Evolutionary conservation across 768 basidiomycete genomes (phyloP), one percentile per base, ranked within the genome.

Genomic region (Trametes coccinea): DNA sequence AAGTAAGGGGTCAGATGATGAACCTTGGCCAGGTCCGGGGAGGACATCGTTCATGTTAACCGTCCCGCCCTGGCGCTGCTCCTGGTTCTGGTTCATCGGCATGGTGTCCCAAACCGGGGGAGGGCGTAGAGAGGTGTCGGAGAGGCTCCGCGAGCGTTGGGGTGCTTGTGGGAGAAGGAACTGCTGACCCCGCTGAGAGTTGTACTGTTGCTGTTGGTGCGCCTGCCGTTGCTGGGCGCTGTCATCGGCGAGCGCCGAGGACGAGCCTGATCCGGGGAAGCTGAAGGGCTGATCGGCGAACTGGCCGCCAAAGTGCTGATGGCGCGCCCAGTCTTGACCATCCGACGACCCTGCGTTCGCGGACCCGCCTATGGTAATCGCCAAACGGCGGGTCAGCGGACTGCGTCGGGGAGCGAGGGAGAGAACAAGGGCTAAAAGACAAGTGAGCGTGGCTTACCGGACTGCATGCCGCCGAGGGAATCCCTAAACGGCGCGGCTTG

Each of bases 101-200:
- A 74, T 59, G 51, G 73, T 59, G 56, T 82, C 78, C 86, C 86
- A 86, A 47, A 80, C 70, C 13, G 62, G 62, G 1, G 80, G 82
- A 14, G 81, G 81, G 57, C 86, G 83, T 3, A 82, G 75, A 46
- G 83, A 77, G 0, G 84, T 81, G 48, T 88, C 87, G 1, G 85
- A 85, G 66, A 86, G 82, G 72, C 84, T 86, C 54, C 87, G 78
- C 27, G 76, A 73, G 39, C 85, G 79, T 39, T 64, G 63, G 9
- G 73, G 72, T n/a, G 66, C 70, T 56, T 74, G 72, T 16, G 74
- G 71, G 66, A 71, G 70, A 50, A 77, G 73, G 61, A 72, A 76
- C 54, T 65, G 63, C 52, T 67, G 67, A 5, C 63, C 58, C 6
- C 63, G 63, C 39, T 61, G 61, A 27, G 55, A 56, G 53, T 56